Conservation (phyloP, 192 early-diverging fungal species). For the Dimargaris cristalligena region DNA sequence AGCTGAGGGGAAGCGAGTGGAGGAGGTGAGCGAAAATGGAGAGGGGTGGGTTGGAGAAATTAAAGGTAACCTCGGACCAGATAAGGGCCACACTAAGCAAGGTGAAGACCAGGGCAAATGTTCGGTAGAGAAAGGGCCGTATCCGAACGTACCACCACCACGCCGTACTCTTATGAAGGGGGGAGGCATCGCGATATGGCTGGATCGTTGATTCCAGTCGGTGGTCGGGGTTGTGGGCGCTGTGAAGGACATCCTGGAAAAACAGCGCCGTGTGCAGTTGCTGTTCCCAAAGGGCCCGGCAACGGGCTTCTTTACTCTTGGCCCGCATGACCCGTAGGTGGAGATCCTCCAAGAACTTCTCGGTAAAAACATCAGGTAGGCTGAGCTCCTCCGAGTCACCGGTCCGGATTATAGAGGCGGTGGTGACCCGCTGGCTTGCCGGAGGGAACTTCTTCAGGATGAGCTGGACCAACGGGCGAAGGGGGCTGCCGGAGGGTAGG, state of each 20-base stretch:
- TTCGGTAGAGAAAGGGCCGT: slow-evolving; percentile 42
- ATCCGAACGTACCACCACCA: slow-evolving; percentile 79
- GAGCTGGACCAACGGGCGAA: slow-evolving; percentile 41
- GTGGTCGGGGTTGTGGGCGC: slow-evolving; percentile 41
- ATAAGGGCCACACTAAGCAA: slow-evolving; percentile 51
- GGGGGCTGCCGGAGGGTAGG: slow-evolving; percentile 11
- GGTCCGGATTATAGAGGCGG: background rate
- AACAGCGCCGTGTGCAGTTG: slow-evolving; percentile 61
- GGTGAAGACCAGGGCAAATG: slow-evolving; percentile 38
- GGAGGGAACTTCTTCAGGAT: slow-evolving; percentile 39
- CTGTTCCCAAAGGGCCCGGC: slow-evolving; percentile 65
- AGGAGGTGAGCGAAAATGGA: slow-evolving; percentile 54
- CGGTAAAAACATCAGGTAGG: slow-evolving; percentile 34
- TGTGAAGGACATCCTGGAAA: slow-evolving; percentile 64
- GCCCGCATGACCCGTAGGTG: slow-evolving; percentile 59
- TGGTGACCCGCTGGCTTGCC: background rate
- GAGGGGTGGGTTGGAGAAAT: slow-evolving; percentile 40
- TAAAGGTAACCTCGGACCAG: slow-evolving; percentile 93
- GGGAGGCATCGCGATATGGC: slow-evolving; percentile 27
- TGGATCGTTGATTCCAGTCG: slow-evolving; percentile 36
- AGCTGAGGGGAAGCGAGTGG: slow-evolving; percentile 32
- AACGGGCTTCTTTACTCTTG: slow-evolving; percentile 45
- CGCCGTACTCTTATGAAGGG: slow-evolving; percentile 24
- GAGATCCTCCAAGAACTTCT: slow-evolving; percentile 44
- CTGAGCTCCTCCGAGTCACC: slow-evolving; percentile 10